Base-by-base conservation (phyloP, 2,329 filamentous ascomycete genomes). In the Xenosphaeropsis pyriputrescens region DNA sequence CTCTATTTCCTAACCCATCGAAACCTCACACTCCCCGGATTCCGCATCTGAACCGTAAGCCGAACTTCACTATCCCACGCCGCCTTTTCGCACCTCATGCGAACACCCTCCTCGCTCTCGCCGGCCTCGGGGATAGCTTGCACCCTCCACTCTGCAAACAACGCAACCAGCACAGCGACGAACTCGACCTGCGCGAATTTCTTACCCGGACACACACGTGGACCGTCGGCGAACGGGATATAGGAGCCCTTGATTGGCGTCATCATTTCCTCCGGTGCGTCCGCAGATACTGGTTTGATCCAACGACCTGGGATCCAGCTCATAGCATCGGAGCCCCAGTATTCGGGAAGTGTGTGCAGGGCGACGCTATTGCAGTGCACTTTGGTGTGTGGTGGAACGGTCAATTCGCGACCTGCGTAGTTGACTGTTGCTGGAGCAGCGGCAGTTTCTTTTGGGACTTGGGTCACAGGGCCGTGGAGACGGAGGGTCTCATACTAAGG, bases 391-490 rank as follows among this genome's bases (percentile, higher is more conserved):
- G 43, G 34, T 2, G 50, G 50, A 11, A 52, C 33, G 3, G 17
- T 39, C 13, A 41, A 18, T 15, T 35, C 22, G 11, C 35, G 37
- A 9, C 39, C 44, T 8, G 40, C 18, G 11, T 36, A n/a, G 6
- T 2, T 39, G 13, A 46, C 37, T 7, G 16, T 30, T 9, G 31
- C 50, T 51, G 41, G 19, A 8, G 39, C 31, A 11, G 42, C n/a
- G 13, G 39, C 40, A 6, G 55, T 59, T 30, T 45, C 48, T 49
- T 75, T 75, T 7, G 70, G 70, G 32, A 75, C 72, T 36, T 62
- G 62, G 42, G 67, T 52, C 18, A 73, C 63, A 0, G 71, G 68
- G 2, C 67, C 65, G 14, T 71, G 56, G 12, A 75, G 49, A 29
- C 71, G 65, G n/a, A 75, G 59, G 32, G 67, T 64, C 47, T 68